phyloP scores from a whole-genome alignment of 2,329 filamentous ascomycete genomes.

The Ilyonectria destructans region DNA sequence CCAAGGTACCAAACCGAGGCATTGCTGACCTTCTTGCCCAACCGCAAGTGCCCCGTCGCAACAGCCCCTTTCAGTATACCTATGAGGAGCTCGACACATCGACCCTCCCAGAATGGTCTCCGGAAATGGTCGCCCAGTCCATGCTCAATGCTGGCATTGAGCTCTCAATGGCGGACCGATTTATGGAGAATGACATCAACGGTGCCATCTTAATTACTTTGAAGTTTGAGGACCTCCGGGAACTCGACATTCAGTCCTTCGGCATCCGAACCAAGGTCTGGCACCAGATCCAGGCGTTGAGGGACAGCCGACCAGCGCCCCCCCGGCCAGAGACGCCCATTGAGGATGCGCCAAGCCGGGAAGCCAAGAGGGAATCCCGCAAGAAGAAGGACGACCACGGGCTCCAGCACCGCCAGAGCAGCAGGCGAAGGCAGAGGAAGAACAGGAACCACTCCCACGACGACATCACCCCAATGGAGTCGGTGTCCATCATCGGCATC shows the following conservation, averaged over 20 bases:
- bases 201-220: conserved; percentile 91
- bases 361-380: conserved; percentile 64
- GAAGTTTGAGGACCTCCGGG: conserved; percentile 89
- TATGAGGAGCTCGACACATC: conserved; percentile 71
- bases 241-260: conserved; percentile 86
- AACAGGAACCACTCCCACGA: conserved; percentile 63
- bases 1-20: conserved; percentile 68
- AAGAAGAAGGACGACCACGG: conserved; percentile 56
- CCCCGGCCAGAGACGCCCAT: conserved; percentile 73
- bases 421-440: conserved; percentile 58
- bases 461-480: conserved; percentile 86
- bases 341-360: conserved; percentile 71
- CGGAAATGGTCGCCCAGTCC: conserved; percentile 86
- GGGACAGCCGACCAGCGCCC: conserved; percentile 68
- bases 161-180: conserved; percentile 82
- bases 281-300: conserved; percentile 83
- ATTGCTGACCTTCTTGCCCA: conserved; percentile 49
- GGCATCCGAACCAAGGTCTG: conserved; percentile 85
- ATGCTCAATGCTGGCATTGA: conserved; percentile 91
- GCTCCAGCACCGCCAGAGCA: conserved; percentile 58
- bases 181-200: conserved; percentile 93
- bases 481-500: conserved; percentile 92
- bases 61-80: conserved; percentile 72
- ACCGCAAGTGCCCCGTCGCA: conserved; percentile 53
- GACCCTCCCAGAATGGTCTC: conserved; percentile 78